Evolutionary conservation across 1,284 basidiomycete species (phyloP), one percentile per base, ranked within the genome.

Genomic region (Cutaneotrichosporon spelunceum): DNA sequence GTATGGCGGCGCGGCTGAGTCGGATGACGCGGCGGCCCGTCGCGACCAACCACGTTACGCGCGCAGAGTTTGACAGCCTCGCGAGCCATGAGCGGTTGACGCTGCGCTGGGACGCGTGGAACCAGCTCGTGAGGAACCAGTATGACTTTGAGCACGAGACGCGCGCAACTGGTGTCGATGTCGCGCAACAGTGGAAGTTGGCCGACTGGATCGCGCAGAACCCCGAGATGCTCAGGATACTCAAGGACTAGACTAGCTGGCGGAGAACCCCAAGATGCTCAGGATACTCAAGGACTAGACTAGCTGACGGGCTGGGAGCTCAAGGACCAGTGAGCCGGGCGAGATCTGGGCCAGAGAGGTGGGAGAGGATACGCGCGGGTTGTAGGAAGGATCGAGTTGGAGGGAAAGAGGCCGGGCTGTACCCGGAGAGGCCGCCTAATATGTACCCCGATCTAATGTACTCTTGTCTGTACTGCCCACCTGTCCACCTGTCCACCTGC

Each of bases 1-100:
- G 71, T 54, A 66, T 73, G 48, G 72, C 71, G 11, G 57, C 58
- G 24, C 60, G 59, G 26, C 53, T 74, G 27, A 55, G 56, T 10
- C 60, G 67, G 47, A 33, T 72, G 27, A 52, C 66, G 14, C 69
- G 69, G 26, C 66, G 66, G 27, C 67, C 67, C 14, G 67, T 75
- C 29, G 67, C 68, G 42, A 66, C 70, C 2, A 57, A 65, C n/a
- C 64, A 67, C 30, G 39, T 71, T 21, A 66, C 64, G 10, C 58
- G 67, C 39, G 67, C 67, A 10, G 63, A 65, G 27, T 71, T 73
- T 50, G 67, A 70, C 64, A 59, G 49, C 48, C 62, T 68, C 53
- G 65, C 65, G 57, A 49, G 50, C 26, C 65, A 66, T 57, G 67
- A 61, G 30, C 57, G 60, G 33, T 57, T 61, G 29, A 53, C 63